These are phyloP conservation scores for Phaeosphaeria sp. DNA, from an alignment of 2,329 filamentous ascomycete species.

Conservation along the genomic window DNA sequence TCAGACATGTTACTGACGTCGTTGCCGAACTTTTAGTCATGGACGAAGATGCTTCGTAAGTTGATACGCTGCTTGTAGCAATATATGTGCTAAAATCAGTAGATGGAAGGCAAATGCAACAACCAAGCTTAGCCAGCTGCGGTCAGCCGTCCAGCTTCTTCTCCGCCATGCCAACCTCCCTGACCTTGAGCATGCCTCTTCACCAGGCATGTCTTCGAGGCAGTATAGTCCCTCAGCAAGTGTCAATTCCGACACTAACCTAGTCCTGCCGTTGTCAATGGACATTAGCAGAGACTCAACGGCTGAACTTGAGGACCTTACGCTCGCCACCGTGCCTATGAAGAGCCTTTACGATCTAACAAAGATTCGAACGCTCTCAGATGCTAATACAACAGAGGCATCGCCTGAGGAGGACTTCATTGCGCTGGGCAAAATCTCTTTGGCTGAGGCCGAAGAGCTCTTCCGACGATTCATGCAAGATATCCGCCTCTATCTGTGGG, in stretches of 20 bases:
- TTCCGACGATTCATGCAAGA: slow-evolving; percentile 40
- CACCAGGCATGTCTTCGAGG: slow-evolving; percentile 18
- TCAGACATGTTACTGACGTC: no score
- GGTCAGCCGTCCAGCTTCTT: slow-evolving; percentile 35
- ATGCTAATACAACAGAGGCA: slow-evolving; percentile 30
- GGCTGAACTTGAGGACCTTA: slow-evolving; percentile 35
- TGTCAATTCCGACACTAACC: slow-evolving; percentile 16
- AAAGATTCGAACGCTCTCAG: slow-evolving; percentile 40
- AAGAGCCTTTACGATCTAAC: slow-evolving; percentile 43
- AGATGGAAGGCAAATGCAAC: slow-evolving; percentile 44
- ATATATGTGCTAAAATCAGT: not conserved
- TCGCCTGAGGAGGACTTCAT: slow-evolving; percentile 42
- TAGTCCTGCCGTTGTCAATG: slow-evolving; percentile 37
- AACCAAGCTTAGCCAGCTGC: slow-evolving; percentile 31
- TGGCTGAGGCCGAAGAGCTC: slow-evolving; percentile 36
- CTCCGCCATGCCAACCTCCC: slow-evolving; percentile 36
- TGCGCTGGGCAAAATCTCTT: slow-evolving; percentile 33
- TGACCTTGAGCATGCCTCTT: slow-evolving; percentile 23
- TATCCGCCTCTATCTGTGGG: slow-evolving; percentile 42
- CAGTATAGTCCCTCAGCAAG: slow-evolving; percentile 21
- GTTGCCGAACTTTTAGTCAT: no score
- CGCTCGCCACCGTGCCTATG: slow-evolving; percentile 43
- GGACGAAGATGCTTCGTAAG: slow-evolving; percentile 42
- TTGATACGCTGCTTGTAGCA: slow-evolving; percentile 2
- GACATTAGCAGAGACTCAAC: slow-evolving; percentile 44